Base-by-base conservation (phyloP, 2,329 filamentous ascomycete species). In the Mariannaea sp. region DNA sequence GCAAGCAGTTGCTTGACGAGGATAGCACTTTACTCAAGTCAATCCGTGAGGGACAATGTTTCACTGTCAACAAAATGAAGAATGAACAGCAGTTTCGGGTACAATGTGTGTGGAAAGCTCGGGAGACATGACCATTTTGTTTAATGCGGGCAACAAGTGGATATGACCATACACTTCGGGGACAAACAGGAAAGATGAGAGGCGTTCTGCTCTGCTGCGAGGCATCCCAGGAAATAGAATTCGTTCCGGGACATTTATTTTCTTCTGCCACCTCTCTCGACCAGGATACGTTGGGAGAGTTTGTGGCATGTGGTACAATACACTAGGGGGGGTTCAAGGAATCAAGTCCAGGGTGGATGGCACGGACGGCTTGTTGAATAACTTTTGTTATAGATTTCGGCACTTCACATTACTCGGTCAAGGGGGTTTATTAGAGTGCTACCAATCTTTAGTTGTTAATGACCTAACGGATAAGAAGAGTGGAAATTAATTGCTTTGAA, bases 151-250 rank as follows among this genome's bases (percentile, higher is more conserved):
- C 50, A 49, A 53, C 59, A 47, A 53, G n/a, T 36, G 53, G 53
- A 53, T 44, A 59, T 26, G 43, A 14, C 51, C 57, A 43, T 40
- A 55, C 45, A 56, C 43, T 56, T 49, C 51, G 22, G 46, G 48
- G 52, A 50, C 26, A 42, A 49, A 55, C 32, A 47, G 58, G 62
- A 57, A 58, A 56, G 49, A 56, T 46, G 47, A 51, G 58, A 52
- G 64, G 64, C 64, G 64, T 66, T 66, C 66, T 64, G 55, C 54
- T 61, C 66, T 59, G 39, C 42, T 58, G 39, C 42, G 41, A 49
- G 39, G 52, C 39, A 53, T 35, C 44, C 41, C 35, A 42, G 42
- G 14, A 20, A 19, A 42, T 6, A n/a, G 13, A 26, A 24, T 19
- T 47, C 36, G 30, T 38, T 49, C 24, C 39, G 27, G 29, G 47